Conservation (phyloP, 768 basidiomycete species). For the Phaeolepiota aurea region DNA sequence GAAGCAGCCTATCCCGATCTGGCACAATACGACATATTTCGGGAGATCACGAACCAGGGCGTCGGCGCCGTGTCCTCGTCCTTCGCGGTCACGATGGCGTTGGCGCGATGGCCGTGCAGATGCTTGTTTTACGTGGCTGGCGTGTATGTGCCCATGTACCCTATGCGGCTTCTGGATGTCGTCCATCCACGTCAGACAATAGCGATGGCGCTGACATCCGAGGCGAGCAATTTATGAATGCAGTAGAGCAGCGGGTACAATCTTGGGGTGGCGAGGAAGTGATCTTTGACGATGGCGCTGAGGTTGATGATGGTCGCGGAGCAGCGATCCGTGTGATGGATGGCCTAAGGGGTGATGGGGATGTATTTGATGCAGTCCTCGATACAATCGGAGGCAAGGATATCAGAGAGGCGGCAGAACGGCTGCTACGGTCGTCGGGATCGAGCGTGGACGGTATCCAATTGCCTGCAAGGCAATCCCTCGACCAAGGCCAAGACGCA, state of each 20-base stretch:
- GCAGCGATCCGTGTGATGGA: conserved; percentile 44
- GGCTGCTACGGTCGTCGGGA: conserved; percentile 39
- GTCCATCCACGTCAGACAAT: conserved; percentile 12
- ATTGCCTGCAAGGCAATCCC: not conserved
- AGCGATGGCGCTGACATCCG: not conserved
- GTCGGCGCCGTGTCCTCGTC: conserved; percentile 40
- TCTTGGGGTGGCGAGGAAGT: conserved; percentile 75
- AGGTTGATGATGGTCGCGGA: conserved; percentile 30
- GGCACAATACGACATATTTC: not conserved
- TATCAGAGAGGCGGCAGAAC: conserved; percentile 68
- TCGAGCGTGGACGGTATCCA: conserved; percentile 5
- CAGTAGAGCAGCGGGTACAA: conserved; percentile 46
- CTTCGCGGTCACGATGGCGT: conserved; percentile 67
- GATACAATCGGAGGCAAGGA: conserved; percentile 79
- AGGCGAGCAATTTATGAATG: conserved; percentile 27
- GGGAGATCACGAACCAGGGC: conserved; percentile 5
- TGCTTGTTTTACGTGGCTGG: conserved; percentile 65
- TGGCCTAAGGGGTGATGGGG: conserved; percentile 40
- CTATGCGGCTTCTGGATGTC: conserved; percentile 17
- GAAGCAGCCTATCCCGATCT: not conserved
- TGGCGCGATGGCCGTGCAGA: conserved; percentile 72
- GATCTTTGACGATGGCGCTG: conserved; percentile 53
- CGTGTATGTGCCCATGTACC: conserved; percentile 65
- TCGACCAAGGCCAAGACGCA: not conserved
- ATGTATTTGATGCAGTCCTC: conserved; percentile 70